Base-by-base conservation (phyloP, 2,329 filamentous ascomycete genomes). In the Westerdykella aurantiaca region DNA sequence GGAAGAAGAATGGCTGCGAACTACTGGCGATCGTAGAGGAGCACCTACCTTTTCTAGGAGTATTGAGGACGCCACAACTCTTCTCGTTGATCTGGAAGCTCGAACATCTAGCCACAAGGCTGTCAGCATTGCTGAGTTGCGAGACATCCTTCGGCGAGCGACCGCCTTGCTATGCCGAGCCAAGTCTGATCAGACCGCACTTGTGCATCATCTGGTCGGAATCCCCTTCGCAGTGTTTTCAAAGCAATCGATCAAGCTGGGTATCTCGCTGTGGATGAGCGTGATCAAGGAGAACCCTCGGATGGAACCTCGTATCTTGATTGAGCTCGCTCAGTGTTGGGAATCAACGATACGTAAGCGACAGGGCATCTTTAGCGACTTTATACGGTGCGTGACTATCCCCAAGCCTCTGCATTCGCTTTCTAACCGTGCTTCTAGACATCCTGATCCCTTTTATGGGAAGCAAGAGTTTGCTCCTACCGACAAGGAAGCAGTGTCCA, bases 281-380 rank as follows among this genome's bases (percentile, higher is more conserved):
- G 87, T 97, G 12, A 94, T 97, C 59, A 93, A 97, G 57, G 93
- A 98, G 65, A 97, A 95, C 58, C 87, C 90, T 2, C 79, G 80
- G 44, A 83, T 96, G 68, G 89, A 95, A 66, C 80, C 91, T 7
- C 83, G 89, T 48, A 81, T 99, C 44, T 71, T 98, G 25, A 83
- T 82, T 41, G 88, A 95, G 63, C 87, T 97, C 56, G 85, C 86
- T 9, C 85, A 93, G 60, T 86, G 91, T 50, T 98, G 91, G 88
- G 91, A 97, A 66, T 75, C 78, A 45, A 93, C 86, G 4, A 82
- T 96, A 37, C 79, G 86, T 46, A 83, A 80, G 55, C 81, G 80
- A 49, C 78, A 85, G 41, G 93, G 93, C 10, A 76, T 97, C 17
- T 98, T 98, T 69, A 87, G 83, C 61, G 74, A 78, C 29, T 71